These are phyloP conservation scores for Hydnum rufescens DNA, from an alignment of 768 basidiomycete species.

Conservation along the genomic window DNA sequence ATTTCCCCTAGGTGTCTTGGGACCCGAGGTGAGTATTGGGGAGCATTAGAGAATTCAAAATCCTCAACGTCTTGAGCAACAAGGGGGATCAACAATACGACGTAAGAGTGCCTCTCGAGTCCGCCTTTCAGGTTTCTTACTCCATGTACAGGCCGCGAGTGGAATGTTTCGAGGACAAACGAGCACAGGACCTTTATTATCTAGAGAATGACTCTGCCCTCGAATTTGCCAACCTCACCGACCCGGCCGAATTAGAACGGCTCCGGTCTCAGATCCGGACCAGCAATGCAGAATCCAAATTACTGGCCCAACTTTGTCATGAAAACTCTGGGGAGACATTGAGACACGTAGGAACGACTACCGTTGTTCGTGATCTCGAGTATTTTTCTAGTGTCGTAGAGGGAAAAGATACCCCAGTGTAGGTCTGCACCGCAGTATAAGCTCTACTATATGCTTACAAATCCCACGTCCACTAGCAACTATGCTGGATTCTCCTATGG, in stretches of 20 bases:
- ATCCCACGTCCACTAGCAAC: constrained; percentile 9
- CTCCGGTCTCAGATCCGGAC: constrained; percentile 13
- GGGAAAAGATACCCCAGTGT: constrained; percentile 15
- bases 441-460: neutral
- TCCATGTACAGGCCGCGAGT: constrained; percentile 12
- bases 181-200: constrained; percentile 13
- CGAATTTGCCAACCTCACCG: constrained; percentile 13
- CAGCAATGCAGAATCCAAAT: constrained; percentile 13
- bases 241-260: constrained; percentile 11
- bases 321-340: constrained; percentile 16
- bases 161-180: constrained; percentile 14
- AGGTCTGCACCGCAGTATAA: neutral
- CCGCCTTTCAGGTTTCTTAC: neutral
- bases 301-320: constrained; percentile 15
- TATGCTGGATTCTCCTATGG: constrained; percentile 20
- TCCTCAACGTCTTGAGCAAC: neutral
- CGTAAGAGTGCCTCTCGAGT: constrained; percentile 8
- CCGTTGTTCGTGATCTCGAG: constrained; percentile 19
- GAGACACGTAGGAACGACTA: constrained; percentile 18
- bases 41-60: no score
- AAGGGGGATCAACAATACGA: constrained; percentile 18
- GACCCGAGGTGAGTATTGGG: neutral
- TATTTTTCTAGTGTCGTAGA: constrained; percentile 15
- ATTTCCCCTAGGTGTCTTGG: neutral
- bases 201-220: constrained; percentile 14